phyloP scores from a whole-genome alignment of 1,139 yeast genomes.

The Zhuliangozyma blackwelliae region DNA sequence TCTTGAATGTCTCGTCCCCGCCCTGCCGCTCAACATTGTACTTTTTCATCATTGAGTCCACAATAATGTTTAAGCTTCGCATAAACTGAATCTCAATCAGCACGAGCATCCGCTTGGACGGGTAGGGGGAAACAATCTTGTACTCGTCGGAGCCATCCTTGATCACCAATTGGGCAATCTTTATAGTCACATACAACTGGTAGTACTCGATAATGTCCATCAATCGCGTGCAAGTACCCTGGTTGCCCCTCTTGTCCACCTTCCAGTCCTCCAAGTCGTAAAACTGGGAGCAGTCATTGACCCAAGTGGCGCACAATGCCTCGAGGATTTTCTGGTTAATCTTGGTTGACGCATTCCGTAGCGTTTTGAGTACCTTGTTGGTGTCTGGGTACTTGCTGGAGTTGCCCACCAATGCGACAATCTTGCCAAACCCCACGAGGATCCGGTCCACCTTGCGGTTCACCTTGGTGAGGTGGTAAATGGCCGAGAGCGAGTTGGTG shows the following conservation, averaged over 20 bases:
- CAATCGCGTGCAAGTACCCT: conserved; percentile 29
- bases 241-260: conserved; percentile 12
- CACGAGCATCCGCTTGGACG: conserved; percentile 39
- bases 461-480: conserved; percentile 32
- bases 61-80: conserved; percentile 40
- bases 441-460: conserved; percentile 26
- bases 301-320: conserved; percentile 46
- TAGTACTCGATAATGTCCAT: conserved; percentile 36
- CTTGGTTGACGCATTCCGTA: conserved; percentile 28
- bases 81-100: conserved; percentile 46
- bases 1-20: conserved; percentile 29
- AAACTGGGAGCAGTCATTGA: conserved; percentile 45
- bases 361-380: conserved; percentile 32
- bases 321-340: conserved; percentile 40
- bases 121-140: conserved; percentile 32
- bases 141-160: conserved; percentile 15
- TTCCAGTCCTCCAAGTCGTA: conserved; percentile 45
- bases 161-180: conserved; percentile 25
- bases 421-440: conserved; percentile 31
- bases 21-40: conserved; percentile 31
- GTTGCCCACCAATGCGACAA: conserved; percentile 33
- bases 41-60: conserved; percentile 43
- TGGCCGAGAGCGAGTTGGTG: conserved; percentile 40
- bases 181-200: conserved; percentile 32
- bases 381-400: conserved; percentile 30